phyloP scores from a whole-genome alignment of 352 stramenopile genomes.

The Phytopythium oedochilum region DNA sequence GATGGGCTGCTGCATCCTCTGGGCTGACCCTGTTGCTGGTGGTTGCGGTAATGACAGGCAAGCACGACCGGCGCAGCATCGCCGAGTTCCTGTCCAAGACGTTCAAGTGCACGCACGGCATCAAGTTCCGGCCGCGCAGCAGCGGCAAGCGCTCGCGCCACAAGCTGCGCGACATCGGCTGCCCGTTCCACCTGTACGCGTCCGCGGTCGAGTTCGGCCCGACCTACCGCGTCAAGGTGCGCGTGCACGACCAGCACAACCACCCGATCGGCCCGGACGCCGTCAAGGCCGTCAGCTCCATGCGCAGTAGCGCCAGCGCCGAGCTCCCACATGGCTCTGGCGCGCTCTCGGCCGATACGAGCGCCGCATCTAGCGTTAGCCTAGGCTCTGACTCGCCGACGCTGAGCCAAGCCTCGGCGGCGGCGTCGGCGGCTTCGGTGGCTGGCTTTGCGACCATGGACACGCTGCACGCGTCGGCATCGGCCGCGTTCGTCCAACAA shows the following conservation, averaged over 20 bases:
- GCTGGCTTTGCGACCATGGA: neutral
- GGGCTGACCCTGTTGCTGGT: too few species aligned
- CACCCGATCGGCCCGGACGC: constrained; percentile 66
- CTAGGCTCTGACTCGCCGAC: neutral
- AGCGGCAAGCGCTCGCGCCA: constrained; percentile 64
- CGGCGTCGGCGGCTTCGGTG: neutral
- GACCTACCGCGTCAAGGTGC: constrained; percentile 72
- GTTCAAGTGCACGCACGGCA: constrained; percentile 82
- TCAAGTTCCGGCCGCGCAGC: constrained; percentile 73
- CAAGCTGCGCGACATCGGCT: constrained; percentile 68
- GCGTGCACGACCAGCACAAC: constrained; percentile 71
- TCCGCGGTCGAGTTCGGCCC: constrained; percentile 54
- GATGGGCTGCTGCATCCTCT: too few species aligned
- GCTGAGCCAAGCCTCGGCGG: neutral
- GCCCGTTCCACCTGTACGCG: constrained; percentile 78
- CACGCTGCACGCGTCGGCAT: neutral
- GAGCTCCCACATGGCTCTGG: constrained; percentile 29
- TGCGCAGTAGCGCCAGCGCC: constrained; percentile 65
- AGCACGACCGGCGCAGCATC: constrained; percentile 67
- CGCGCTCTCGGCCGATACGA: constrained; percentile 1
- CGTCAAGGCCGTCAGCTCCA: constrained; percentile 40
- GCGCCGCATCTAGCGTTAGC: neutral
- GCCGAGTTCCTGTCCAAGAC: constrained; percentile 79
- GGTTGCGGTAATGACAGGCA: too few species aligned
- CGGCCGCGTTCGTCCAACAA: neutral